Evolutionary conservation across 805 yeast genomes (phyloP), one percentile per base, ranked within the genome.

Genomic region (Ogataea angusta): DNA sequence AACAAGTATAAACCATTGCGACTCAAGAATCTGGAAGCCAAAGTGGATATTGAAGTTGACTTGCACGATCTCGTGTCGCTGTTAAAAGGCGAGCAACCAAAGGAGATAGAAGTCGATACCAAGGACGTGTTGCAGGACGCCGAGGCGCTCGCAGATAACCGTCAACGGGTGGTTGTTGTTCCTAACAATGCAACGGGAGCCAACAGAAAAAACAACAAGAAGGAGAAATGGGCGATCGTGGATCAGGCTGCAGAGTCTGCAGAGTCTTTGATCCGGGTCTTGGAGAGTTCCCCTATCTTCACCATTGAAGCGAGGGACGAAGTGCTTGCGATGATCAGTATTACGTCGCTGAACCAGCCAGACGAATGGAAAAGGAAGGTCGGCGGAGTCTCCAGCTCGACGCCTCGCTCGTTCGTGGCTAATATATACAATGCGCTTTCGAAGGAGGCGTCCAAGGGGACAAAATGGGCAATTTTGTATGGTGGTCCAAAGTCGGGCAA

Each of bases 321-420:
- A 46, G 85, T 87, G 2, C 60, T 93, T 46, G 91, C 89, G 36
- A 85, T 89, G 74, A 85, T 91, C 28, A 72, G 85, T 10, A 75
- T 82, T 2, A 83, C 90, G 0, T 82, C 95, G 0, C 62, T 87
- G n/a, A 69, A 72, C 21, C 88, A 78, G 47, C 81, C 78, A 36
- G 95, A 87, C 46, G 91, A 86, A 70, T 82, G 88, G 87, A 67
- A 82, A 38, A 74, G 95, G 52, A 84, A 85, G 50, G 88, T 91
- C 4, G 85, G 90, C 6, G 88, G 91, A 14, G 76, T 84, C 3
- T 80, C 86, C n/a, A 85, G 79, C 52, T 69, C 93, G 4, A 72
- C 81, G 1, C 95, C 95, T 12, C 72, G 88, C 59, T 87, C 89
- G 40, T 90, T 84, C 63, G 82, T 91, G 8, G 66, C 77, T 14